Evolutionary conservation across 495 filamentous ascomycete genomes (phyloP).

Genomic region (Neurospora cerealis): DNA sequence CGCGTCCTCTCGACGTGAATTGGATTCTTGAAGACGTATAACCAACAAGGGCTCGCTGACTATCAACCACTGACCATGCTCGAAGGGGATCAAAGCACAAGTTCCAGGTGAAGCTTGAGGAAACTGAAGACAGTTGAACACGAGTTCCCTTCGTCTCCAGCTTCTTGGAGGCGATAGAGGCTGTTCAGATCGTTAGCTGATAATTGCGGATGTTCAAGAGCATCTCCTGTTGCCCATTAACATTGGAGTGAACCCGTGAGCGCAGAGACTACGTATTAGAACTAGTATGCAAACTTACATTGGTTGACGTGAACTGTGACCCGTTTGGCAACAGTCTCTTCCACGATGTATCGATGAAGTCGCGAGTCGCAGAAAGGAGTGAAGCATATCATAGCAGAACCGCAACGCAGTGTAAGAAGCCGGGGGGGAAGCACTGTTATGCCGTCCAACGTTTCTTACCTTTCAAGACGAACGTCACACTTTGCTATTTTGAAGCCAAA

Average conservation of each 20-base stretch:
- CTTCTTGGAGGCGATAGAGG: neutral
- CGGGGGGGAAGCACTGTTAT: neutral
- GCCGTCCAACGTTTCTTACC: neutral
- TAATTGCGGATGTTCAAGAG: neutral
- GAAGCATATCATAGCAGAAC: neutral
- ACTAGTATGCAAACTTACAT: neutral
- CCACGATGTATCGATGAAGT: neutral
- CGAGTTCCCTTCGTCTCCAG: neutral
- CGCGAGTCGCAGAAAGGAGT: neutral
- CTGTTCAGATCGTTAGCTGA: neutral
- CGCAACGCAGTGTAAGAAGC: neutral
- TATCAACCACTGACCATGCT: neutral
- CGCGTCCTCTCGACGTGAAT: neutral
- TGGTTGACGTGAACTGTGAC: neutral
- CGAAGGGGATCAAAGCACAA: neutral
- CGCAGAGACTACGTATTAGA: neutral
- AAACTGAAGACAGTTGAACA: neutral
- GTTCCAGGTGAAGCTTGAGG: neutral
- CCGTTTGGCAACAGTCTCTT: neutral
- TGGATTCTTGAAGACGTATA: neutral
- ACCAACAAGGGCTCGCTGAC: neutral
- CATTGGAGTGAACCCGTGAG: neutral
- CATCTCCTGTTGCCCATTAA: neutral
- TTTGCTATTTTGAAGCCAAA: neutral
- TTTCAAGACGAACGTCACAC: neutral